Evolutionary conservation across 129 eudicot genomes (phyloP), one percentile per base, ranked within the genome.

Genomic region (Gnaphalium uliginosum): DNA sequence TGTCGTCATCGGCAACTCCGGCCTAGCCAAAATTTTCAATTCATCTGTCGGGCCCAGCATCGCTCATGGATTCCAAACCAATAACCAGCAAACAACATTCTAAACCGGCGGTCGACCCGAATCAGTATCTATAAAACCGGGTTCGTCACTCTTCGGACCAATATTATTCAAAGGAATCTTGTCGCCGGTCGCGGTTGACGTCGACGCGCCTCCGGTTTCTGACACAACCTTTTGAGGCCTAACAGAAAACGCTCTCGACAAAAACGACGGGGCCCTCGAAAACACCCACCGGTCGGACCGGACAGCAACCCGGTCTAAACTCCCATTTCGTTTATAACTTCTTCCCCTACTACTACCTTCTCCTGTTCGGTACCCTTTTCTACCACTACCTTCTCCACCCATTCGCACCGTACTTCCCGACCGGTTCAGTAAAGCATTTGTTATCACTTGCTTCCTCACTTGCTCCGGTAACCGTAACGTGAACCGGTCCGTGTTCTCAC

Each of bases 241-340:
- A 1, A 83, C 73, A 5, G 97, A 91, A 10, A 83, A 80, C 8
- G 88, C 96, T 10, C 97, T 73, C 4, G 87, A 48, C 63, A 91
- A 82, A 35, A 85, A 85, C 70, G 86, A 82, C 17, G 86, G 90
- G 18, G 85, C 87, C 66, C 79, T 79, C 4, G 85, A 50, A 27
- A 93, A 86, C 29, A 41, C 78, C 90, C 95, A 91, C 85, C 95
- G 81, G 81, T 91, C 94, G 4, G 96, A 87, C 43, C 74, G 57
- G 0, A 65, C 85, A 6, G 73, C 58, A 35, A 73, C 78, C 51
- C 85, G 79, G 66, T 89, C 94, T 41, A 87, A 76, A 66, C 84
- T 74, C 19, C 83, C 92, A 21, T 81, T 69, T 65, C 88, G 83
- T 60, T 83, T 48, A 61, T 70, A 75, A 0, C 86, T 71, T 33